Conservation (phyloP, 1,139 yeast genomes). For the Yamadazyma sp. region DNA sequence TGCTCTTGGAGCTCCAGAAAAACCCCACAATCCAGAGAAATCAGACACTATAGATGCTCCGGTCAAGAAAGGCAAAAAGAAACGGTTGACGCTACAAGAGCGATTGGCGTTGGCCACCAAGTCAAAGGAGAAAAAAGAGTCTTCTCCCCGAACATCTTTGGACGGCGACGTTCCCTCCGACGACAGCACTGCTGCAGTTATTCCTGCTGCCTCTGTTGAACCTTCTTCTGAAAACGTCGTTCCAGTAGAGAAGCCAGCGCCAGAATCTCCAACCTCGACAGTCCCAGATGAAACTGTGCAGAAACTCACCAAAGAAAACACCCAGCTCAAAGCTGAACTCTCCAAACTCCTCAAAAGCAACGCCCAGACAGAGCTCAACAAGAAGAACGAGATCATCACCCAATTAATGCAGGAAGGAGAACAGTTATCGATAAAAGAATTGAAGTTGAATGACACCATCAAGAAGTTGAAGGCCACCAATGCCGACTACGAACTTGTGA, state of each 20-base stretch:
- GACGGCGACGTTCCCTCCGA: not conserved
- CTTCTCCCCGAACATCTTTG: not conserved
- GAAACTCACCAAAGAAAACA: constrained; percentile 9
- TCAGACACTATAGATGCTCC: not conserved
- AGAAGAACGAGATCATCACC: constrained; percentile 57
- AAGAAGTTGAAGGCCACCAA: constrained; percentile 60
- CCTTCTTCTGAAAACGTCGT: too few species aligned
- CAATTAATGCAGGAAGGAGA: constrained; percentile 77
- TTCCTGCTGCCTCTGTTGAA: too few species aligned
- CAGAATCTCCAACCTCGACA: too few species aligned
- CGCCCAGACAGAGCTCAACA: constrained; percentile 29
- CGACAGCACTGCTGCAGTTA: too few species aligned
- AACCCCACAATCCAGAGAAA: not conserved
- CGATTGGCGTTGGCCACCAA: constrained; percentile 80
- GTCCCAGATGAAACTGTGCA: too few species aligned
- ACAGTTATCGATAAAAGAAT: constrained; percentile 69
- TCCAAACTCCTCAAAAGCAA: constrained; percentile 7
- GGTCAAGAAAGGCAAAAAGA: constrained; percentile 22
- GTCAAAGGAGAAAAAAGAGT: constrained; percentile 28
- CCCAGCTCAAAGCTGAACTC: constrained; percentile 5
- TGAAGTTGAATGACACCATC: constrained; percentile 65
- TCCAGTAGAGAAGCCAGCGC: too few species aligned
- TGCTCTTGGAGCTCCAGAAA: not conserved
- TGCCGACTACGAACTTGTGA: constrained; percentile 37
- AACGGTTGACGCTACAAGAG: constrained; percentile 72